Percentiles rank a stretch among this genome's conserved stretches.
Evolutionary conservation across 495 filamentous ascomycete genomes (phyloP).

Genomic region (Penicillium crystallinum): DNA sequence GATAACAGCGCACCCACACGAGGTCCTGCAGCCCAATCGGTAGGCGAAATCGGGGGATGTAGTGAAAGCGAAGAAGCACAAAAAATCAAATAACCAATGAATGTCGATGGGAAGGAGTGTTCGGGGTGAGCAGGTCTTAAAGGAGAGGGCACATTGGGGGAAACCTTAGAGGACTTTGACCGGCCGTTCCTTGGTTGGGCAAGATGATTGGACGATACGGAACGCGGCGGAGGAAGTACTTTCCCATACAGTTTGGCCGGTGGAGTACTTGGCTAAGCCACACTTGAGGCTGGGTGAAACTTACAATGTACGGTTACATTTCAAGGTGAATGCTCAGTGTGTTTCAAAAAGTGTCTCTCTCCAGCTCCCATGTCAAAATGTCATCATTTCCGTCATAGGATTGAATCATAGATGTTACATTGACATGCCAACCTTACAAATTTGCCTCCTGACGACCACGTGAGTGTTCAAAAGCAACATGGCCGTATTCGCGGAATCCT

Average conservation of each 20-base stretch:
- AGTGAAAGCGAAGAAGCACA: neutral
- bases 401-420: neutral
- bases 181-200: slow-evolving; percentile 5
- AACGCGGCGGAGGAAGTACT: slow-evolving; percentile 8
- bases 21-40: neutral
- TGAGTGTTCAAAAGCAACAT: slow-evolving; percentile 17
- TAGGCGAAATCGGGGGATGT: neutral
- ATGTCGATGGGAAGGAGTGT: neutral
- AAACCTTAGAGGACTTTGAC: slow-evolving; percentile 7
- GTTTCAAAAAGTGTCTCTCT: slow-evolving; percentile 5
- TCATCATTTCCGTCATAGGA: neutral
- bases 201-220: slow-evolving; percentile 8
- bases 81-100: neutral
- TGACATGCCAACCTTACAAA: slow-evolving; percentile 4
- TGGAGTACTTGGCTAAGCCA: slow-evolving; percentile 6
- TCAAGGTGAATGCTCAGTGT: neutral
- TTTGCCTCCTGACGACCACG: slow-evolving; percentile 33
- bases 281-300: slow-evolving; percentile 8
- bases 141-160: slow-evolving; percentile 2
- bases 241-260: slow-evolving; percentile 1
- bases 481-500: slow-evolving; percentile 21
- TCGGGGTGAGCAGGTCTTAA: slow-evolving; percentile 1
- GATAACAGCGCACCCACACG: neutral
- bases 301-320: slow-evolving; percentile 1
- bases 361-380: neutral